Evolutionary conservation across 768 basidiomycete species (phyloP).

Genomic region (Naganishia antarctica): DNA sequence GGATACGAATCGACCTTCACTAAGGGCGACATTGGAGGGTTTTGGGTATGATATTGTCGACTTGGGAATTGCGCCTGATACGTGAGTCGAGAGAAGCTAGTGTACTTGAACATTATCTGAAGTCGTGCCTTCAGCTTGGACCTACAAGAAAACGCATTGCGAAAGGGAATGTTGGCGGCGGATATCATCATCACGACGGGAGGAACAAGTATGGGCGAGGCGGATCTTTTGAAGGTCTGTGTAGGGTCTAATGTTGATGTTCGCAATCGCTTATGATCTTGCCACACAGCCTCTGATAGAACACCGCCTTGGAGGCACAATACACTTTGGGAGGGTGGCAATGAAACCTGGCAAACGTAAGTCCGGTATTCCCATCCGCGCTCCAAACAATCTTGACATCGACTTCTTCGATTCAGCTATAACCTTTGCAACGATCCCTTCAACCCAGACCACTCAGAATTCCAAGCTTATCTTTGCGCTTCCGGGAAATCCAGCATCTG

Average conservation of each 20-base stretch:
- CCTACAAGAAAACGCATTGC: constrained; percentile 54
- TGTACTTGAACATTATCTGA: background rate
- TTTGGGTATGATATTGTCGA: constrained; percentile 74
- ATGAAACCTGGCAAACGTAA: constrained; percentile 59
- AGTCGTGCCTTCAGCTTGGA: constrained; percentile 24
- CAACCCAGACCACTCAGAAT: constrained; percentile 36
- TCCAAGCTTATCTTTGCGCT: constrained; percentile 72
- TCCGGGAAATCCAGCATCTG: constrained; percentile 83
- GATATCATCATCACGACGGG: constrained; percentile 81
- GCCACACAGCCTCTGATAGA: constrained; percentile 68
- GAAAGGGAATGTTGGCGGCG: constrained; percentile 58
- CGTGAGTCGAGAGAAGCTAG: constrained; percentile 51
- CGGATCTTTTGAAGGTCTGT: constrained; percentile 63
- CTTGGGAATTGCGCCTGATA: constrained; percentile 72
- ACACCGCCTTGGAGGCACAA: constrained; percentile 64
- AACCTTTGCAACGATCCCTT: constrained; percentile 74
- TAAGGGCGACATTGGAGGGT: constrained; percentile 64
- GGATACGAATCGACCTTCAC: constrained; percentile 80
- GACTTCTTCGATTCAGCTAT: constrained; percentile 56
- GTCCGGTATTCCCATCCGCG: background rate
- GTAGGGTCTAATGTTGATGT: background rate
- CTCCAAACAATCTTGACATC: background rate
- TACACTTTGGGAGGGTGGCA: constrained; percentile 80
- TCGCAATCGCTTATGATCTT: background rate
- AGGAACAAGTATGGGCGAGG: constrained; percentile 86